Conservation (phyloP, 768 basidiomycete genomes). For the Cantharellus anzutake region DNA sequence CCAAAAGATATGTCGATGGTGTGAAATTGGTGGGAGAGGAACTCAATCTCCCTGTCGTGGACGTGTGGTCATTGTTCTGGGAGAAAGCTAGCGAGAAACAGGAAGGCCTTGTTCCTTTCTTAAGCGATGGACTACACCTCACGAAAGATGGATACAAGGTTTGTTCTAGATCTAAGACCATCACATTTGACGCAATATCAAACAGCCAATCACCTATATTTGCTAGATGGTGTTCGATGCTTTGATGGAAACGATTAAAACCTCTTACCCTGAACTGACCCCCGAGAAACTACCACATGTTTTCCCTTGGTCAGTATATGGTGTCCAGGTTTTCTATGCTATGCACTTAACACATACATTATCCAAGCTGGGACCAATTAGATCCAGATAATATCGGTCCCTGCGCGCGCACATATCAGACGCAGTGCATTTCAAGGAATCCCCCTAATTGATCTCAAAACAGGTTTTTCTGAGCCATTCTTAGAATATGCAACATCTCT, state of each 20-base stretch:
- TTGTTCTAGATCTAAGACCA: background rate
- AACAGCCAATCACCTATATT: background rate
- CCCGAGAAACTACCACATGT: slow-evolving; percentile 37
- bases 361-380: too few relatives aligned
- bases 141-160: slow-evolving; percentile 58
- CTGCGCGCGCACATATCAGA: too few relatives aligned
- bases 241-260: slow-evolving; percentile 35
- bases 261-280: slow-evolving; percentile 48
- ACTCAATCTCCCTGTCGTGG: slow-evolving; percentile 41
- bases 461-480: too few relatives aligned
- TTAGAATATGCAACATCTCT: too few relatives aligned
- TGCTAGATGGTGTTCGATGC: slow-evolving; percentile 44
- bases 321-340: too few relatives aligned
- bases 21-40: slow-evolving; percentile 39
- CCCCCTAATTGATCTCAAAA: too few relatives aligned
- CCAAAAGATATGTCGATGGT: slow-evolving; percentile 50
- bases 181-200: background rate
- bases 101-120: slow-evolving; percentile 28
- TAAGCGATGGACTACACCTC: slow-evolving; percentile 68
- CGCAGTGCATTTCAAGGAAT: too few relatives aligned
- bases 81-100: slow-evolving; percentile 49
- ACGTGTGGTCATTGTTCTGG: slow-evolving; percentile 60
- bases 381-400: too few relatives aligned
- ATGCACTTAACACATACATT: too few relatives aligned
- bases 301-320: slow-evolving; percentile 37